Percentiles rank a stretch among this genome's conserved stretches.
These are phyloP conservation scores for Litsea cubeba DNA, from an alignment of 164 flowering plant genomes.

Conservation along the genomic window DNA sequence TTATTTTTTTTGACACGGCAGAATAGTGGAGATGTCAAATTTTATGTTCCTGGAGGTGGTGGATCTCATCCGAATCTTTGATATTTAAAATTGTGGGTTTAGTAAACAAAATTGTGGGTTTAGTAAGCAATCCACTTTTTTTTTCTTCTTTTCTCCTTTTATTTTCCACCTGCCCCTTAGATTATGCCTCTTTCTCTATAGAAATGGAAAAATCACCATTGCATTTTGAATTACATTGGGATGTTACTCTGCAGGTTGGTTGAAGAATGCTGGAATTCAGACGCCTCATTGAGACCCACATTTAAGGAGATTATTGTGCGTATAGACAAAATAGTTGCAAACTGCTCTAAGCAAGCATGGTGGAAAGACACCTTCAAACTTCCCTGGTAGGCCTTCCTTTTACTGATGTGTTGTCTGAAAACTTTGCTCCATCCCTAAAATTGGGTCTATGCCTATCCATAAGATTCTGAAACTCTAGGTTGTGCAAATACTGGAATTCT, in stretches of 20 bases:
- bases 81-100: no score
- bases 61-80: no score
- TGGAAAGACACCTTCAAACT: slow-evolving; percentile 98
- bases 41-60: no score
- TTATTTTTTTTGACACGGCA: no score
- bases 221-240: background rate
- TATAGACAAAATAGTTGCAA: slow-evolving; percentile 63
- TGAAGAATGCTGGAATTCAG: slow-evolving; percentile 87
- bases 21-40: no score
- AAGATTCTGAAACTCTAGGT: background rate
- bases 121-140: no score
- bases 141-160: no score
- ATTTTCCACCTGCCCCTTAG: background rate
- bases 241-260: slow-evolving; percentile 51
- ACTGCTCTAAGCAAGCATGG: slow-evolving; percentile 83
- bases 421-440: background rate
- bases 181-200: background rate
- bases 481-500: background rate
- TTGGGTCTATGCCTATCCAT: no score
- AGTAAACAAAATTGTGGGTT: no score
- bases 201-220: background rate
- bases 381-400: slow-evolving; percentile 55
- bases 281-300: slow-evolving; percentile 61
- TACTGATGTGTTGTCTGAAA: background rate
- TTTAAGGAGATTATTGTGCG: slow-evolving; percentile 81